These are phyloP conservation scores for Syncephalastrum monosporum DNA, from an alignment of 371 early-diverging fungal genomes.

Conservation along the genomic window DNA sequence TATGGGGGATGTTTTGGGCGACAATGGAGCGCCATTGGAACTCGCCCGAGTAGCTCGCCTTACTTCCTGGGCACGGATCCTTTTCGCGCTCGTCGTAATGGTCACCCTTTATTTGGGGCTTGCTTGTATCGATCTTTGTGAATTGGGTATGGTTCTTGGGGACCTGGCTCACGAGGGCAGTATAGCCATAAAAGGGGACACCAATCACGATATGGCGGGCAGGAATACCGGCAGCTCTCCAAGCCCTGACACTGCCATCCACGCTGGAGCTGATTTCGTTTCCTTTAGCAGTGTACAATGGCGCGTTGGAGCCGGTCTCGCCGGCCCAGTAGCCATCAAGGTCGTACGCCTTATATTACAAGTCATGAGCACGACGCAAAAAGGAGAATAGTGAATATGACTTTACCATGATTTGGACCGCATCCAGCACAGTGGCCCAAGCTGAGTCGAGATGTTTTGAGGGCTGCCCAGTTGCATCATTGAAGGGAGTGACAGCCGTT, in stretches of 20 bases:
- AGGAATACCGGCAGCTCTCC: conserved; percentile 60
- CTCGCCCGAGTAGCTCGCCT: conserved; percentile 19
- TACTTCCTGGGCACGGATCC: conserved; percentile 13
- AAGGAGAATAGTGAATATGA: conserved; percentile 23
- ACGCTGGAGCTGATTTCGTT: conserved; percentile 15
- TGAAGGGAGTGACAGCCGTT: conserved; percentile 15
- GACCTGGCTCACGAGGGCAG: conserved; percentile 12
- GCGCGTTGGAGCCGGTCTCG: conserved; percentile 57
- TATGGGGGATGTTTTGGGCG: conserved; percentile 5
- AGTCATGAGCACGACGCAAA: conserved; percentile 16
- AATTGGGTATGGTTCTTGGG: neutral
- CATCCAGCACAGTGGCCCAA: conserved; percentile 15
- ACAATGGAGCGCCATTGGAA: conserved; percentile 26
- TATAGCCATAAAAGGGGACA: conserved; percentile 58
- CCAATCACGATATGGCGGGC: conserved; percentile 49
- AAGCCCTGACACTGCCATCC: conserved; percentile 29
- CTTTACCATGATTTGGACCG: conserved; percentile 21
- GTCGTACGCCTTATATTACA: conserved; percentile 33
- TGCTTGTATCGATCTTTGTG: conserved; percentile 3
- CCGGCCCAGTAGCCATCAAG: conserved; percentile 25
- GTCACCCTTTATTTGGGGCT: conserved; percentile 22
- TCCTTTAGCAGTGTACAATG: conserved; percentile 35
- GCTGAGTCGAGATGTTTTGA: conserved; percentile 7
- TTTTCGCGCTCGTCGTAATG: conserved; percentile 12
- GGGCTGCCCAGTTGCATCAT: conserved; percentile 15